Percentiles rank a stretch among this genome's conserved stretches.
These are phyloP conservation scores for Sporisorium graminicola DNA, from an alignment of 1,284 basidiomycete genomes.

Conservation along the genomic window DNA sequence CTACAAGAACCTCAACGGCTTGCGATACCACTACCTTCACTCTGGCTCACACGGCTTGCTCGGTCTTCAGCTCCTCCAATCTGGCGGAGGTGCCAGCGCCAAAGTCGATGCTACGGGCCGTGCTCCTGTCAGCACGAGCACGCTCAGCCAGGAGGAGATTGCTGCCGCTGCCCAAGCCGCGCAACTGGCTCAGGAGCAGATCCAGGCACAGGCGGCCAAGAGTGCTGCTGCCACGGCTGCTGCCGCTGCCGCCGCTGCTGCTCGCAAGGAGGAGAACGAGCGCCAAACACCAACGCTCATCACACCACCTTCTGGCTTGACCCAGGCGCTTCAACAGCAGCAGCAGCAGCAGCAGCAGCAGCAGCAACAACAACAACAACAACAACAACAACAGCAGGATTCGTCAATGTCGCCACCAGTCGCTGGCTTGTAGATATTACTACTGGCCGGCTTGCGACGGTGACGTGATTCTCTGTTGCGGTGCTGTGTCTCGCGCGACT, in stretches of 20 bases:
- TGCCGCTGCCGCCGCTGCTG: conserved; percentile 47
- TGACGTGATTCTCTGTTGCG: conserved; percentile 3
- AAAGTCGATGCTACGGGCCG: conserved; percentile 66
- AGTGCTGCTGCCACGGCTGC: conserved; percentile 50
- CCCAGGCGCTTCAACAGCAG: conserved; percentile 42
- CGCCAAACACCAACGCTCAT: conserved; percentile 21
- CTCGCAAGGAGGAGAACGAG: conserved; percentile 43
- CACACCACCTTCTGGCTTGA: conserved; percentile 39
- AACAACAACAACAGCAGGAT: conserved; percentile 12
- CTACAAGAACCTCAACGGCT: conserved; percentile 82
- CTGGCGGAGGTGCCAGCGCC: conserved; percentile 65
- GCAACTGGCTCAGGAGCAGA: conserved; percentile 59
- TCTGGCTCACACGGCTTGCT: conserved; percentile 83
- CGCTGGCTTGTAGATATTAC: conserved; percentile 22
- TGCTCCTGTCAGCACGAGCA: conserved; percentile 65
- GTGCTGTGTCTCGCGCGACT: conserved; percentile 10
- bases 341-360: conserved; percentile 10
- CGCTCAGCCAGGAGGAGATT: conserved; percentile 63
- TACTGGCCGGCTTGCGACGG: conserved; percentile 3
- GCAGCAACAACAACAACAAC: conserved; percentile 11
- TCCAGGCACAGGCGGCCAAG: conserved; percentile 57
- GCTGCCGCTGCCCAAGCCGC: conserved; percentile 66
- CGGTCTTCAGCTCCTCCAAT: conserved; percentile 67
- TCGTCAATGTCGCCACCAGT: conserved; percentile 15
- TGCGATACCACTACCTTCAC: conserved; percentile 94